These are phyloP conservation scores for Colletotrichum karsti DNA, from an alignment of 2,329 filamentous ascomycete species.

Conservation along the genomic window DNA sequence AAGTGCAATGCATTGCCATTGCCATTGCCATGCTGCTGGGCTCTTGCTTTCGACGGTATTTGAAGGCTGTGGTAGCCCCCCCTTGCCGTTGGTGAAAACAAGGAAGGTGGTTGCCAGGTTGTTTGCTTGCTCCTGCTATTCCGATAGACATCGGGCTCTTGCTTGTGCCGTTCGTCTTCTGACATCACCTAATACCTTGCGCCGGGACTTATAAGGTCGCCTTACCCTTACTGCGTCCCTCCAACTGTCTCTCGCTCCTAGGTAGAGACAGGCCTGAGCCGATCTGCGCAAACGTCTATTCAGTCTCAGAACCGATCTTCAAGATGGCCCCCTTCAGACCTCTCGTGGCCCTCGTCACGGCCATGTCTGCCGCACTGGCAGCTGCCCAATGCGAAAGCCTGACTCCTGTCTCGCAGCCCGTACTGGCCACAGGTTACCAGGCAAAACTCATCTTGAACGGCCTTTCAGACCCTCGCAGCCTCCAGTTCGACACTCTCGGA, in stretches of 20 bases:
- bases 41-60: not conserved
- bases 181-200: not conserved
- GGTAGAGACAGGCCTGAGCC: not conserved
- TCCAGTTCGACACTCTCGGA: constrained; percentile 44
- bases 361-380: not conserved
- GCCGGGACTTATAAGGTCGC: not conserved
- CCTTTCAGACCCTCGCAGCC: constrained; percentile 37
- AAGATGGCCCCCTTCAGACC: constrained; percentile 14
- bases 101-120: not conserved
- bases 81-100: not conserved
- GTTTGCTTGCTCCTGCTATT: not conserved
- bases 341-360: not conserved
- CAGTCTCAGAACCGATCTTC: not conserved
- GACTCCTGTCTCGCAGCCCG: constrained; percentile 20
- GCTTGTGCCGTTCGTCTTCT: not conserved
- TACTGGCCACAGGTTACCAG: constrained; percentile 35
- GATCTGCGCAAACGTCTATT: not conserved
- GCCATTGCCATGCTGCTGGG: not conserved
- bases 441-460: constrained; percentile 37
- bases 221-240: not conserved
- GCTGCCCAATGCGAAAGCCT: constrained; percentile 19
- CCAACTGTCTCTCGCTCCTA: not conserved
- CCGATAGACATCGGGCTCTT: not conserved
- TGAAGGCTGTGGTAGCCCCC: not conserved
- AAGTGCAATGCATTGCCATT: not conserved